Evolutionary conservation across 176 grass and related monocot genomes (phyloP), one percentile per base, ranked within the genome.

Genomic region (Ensete glaucum): DNA sequence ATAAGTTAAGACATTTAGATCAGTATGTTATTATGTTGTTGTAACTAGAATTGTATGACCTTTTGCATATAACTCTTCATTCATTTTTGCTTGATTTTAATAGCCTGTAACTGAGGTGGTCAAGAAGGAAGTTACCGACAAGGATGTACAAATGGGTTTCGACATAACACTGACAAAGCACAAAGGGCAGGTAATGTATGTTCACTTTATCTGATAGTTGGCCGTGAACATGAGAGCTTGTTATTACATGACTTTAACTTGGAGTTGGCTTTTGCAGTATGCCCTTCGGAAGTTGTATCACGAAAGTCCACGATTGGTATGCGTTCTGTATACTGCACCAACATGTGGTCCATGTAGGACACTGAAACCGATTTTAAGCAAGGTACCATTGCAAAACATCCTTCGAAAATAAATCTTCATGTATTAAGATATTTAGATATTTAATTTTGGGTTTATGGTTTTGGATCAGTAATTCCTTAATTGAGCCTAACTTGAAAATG

Each of bases 321-420:
- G 89, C 83, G 88, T 99, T 79, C 59, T 99, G 80, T 99, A 99
- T 82, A 99, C 96, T 76, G 81, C 96, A 75, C 91, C 96, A 17
- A 99, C 96, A 75, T 99, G 96, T 58, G 96, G 96, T 84, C 96
- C 96, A 51, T 99, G 96, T 75, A 94, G 96, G 85, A 99, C 96
- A 52, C 85, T 99, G 78, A 99, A 99, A 72, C 96, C 96, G 80
- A 99, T 99, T 80, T 73, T 99, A 70, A 88, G 77, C 91, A 95
- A 99, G 96, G 96, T 99, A 84, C 23, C 80, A 74, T 78, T 48
- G 62, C 56, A 54, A 87, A 81, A 82, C 43, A 73, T 11, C 9
- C 9, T 73, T 20, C 26, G 12, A 55, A 54, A 52, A 6, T 43
- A 43, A 43, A 43, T 43, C 15, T 60, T 9, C 56, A 75, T 29